Percentiles rank a stretch among this genome's conserved stretches.
phyloP scores from a whole-genome alignment of 2,329 filamentous ascomycete species.

The Fonsecaea multimorphosa region DNA sequence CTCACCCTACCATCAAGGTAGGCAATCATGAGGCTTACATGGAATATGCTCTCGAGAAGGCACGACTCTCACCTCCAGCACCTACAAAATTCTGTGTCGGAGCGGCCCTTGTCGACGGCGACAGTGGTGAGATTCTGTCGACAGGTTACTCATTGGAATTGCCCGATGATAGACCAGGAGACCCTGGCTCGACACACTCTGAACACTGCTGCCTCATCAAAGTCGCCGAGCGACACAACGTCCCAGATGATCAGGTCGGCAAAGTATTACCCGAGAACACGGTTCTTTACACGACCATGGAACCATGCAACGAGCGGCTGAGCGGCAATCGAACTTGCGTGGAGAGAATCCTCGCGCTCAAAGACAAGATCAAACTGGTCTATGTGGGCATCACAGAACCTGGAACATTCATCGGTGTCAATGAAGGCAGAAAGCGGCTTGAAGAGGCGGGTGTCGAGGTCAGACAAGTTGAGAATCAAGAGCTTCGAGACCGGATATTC shows the following conservation, averaged over 20 bases:
- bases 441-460: constrained; percentile 36
- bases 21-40: constrained; percentile 49
- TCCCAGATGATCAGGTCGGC: constrained; percentile 47
- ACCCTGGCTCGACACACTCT: constrained; percentile 51
- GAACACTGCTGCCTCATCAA: constrained; percentile 57
- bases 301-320: constrained; percentile 53
- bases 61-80: constrained; percentile 11
- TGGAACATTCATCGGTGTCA: constrained; percentile 46
- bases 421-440: constrained; percentile 40
- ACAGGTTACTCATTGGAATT: constrained; percentile 54
- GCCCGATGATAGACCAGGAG: constrained; percentile 46
- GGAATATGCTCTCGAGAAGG: constrained; percentile 16
- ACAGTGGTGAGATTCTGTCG: constrained; percentile 48
- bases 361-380: constrained; percentile 45
- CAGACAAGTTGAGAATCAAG: constrained; percentile 32
- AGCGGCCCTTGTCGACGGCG: constrained; percentile 50
- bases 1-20: constrained; percentile 23
- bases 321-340: constrained; percentile 50
- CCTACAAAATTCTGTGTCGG: constrained; percentile 38
- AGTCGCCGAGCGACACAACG: constrained; percentile 46
- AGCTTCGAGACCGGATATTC: constrained; percentile 33
- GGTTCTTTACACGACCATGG: constrained; percentile 55
- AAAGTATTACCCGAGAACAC: constrained; percentile 50
- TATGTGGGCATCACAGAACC: constrained; percentile 52
- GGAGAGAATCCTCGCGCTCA: constrained; percentile 46